A percentile compares a stretch with the other conserved stretches of the same genome.
Conservation (phyloP, 163 green algal genomes). For the Prototheca stagnorum region DNA sequence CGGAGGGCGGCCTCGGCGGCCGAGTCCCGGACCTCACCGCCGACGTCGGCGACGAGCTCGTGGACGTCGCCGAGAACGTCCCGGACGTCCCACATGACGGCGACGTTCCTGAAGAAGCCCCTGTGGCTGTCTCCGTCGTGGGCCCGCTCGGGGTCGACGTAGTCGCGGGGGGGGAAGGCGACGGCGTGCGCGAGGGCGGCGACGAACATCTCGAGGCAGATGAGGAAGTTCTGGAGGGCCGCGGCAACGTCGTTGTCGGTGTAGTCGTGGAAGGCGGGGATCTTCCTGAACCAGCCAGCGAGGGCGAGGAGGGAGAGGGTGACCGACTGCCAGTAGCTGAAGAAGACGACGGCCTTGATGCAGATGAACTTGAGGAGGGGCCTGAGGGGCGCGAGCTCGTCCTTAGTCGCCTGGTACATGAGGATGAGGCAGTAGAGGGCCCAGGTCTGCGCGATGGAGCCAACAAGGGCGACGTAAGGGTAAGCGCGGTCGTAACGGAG, state of each 20-base stretch:
- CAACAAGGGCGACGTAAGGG: conserved; percentile 67
- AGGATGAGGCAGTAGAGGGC: conserved; percentile 91
- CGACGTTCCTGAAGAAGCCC: conserved; percentile 56
- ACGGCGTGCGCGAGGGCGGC: conserved; percentile 71
- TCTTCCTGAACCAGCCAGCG: no score
- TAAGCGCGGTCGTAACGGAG: conserved; percentile 57
- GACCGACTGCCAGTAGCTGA: conserved; percentile 87
- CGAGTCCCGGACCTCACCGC: no score
- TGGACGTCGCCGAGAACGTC: conserved; percentile 58
- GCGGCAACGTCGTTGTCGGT: conserved; percentile 44
- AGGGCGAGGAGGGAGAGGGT: conserved; percentile 43
- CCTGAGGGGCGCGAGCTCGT: conserved; percentile 77
- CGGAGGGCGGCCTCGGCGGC: no score
- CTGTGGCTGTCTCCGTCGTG: no score
- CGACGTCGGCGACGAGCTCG: conserved; percentile 10
- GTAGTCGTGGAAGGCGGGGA: conserved; percentile 48
- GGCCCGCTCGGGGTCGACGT: conserved; percentile 41
- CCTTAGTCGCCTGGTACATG: conserved; percentile 70
- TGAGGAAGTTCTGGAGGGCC: conserved; percentile 80
- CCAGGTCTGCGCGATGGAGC: conserved; percentile 80
- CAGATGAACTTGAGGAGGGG: conserved; percentile 88
- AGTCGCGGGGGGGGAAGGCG: conserved; percentile 71
- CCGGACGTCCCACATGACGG: conserved; percentile 50
- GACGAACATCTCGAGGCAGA: conserved; percentile 97
- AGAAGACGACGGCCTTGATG: conserved; percentile 92